These are phyloP conservation scores for Plasmopara halstedii DNA, from an alignment of 352 stramenopile genomes.

Conservation along the genomic window DNA sequence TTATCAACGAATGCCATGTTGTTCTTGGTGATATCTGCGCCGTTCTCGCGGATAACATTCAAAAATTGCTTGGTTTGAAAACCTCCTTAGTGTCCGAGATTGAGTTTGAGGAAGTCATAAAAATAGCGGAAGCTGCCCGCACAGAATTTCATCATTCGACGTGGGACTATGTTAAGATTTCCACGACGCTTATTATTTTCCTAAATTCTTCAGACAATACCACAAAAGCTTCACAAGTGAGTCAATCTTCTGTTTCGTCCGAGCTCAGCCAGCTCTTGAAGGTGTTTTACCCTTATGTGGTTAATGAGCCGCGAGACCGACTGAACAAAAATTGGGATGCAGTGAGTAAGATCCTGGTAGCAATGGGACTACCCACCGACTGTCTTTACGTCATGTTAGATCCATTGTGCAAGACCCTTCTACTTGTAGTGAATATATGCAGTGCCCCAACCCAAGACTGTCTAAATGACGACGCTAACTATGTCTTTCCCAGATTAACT, in stretches of 20 bases:
- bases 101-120: constrained; percentile 26
- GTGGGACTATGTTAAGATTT: constrained; percentile 27
- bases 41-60: constrained; percentile 8
- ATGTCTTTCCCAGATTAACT: constrained; percentile 31
- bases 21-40: constrained; percentile 14
- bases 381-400: constrained; percentile 32
- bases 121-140: constrained; percentile 22
- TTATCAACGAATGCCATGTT: constrained; percentile 17
- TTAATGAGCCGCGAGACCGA: constrained; percentile 40
- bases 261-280: constrained; percentile 39
- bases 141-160: constrained; percentile 16
- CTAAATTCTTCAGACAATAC: constrained; percentile 1
- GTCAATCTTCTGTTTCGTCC: constrained; percentile 4
- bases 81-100: constrained; percentile 43
- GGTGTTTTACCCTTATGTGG: constrained; percentile 67
- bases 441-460: constrained; percentile 13
- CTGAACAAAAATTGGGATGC: constrained; percentile 31
- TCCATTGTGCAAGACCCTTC: constrained; percentile 39
- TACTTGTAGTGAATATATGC: constrained; percentile 28
- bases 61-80: constrained; percentile 11
- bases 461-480: constrained; percentile 4
- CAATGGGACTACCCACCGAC: constrained; percentile 16
- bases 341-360: constrained; percentile 19
- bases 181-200: constrained; percentile 16
- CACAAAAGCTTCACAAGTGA: neutral